Evolutionary conservation across 352 stramenopile species (phyloP), one percentile per base, ranked within the genome.

Genomic region (Blastocystis hominis): DNA sequence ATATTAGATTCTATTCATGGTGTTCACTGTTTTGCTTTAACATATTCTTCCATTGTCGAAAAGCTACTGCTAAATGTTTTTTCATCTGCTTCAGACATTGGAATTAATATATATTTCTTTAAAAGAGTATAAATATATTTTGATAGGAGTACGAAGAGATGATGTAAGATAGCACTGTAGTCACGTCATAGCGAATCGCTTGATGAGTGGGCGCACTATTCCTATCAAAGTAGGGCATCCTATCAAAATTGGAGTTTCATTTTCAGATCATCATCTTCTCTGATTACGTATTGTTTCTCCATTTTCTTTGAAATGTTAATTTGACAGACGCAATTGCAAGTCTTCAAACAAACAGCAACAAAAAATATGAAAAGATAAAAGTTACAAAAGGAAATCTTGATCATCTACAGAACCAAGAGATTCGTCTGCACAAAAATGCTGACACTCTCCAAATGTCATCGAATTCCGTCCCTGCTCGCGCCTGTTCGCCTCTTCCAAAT

Each of bases 141-240:
- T 80, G 70, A 80, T 46, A 80, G 30, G 17, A 84, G 30, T n/a
- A 84, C 50, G 53, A 34, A 30, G 50, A 84, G 34, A 61, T 53
- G 72, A 84, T 61, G 72, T 68, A 61, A 34, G 13, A n/a, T 15
- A 44, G 20, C 17, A 46, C 5, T 17, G 10, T 7, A 47, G 34
- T 80, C 70, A 80, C 70, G 70, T 80, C 70, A 80, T 80, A 13
- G 3, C 20, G n/a, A 15, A n/a, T 5, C 30, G 44, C 30, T 15
- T 38, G n/a, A 30, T 36, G 10, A 36, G 10, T 68, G 59, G 59
- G 24, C 30, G 59, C 59, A 68, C 59, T 30, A 68, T 40, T 68
- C 15, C 13, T 7, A n/a, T 30, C n/a, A 15, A 80, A 61, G 44
- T 24, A 30, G 50, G 15, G 70, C 70, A 46, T 13, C 70, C 70